A percentile compares a stretch with the other conserved stretches of the same genome.
These are phyloP conservation scores for Areca catechu DNA, from an alignment of 176 grass and related monocot species.

Conservation along the genomic window DNA sequence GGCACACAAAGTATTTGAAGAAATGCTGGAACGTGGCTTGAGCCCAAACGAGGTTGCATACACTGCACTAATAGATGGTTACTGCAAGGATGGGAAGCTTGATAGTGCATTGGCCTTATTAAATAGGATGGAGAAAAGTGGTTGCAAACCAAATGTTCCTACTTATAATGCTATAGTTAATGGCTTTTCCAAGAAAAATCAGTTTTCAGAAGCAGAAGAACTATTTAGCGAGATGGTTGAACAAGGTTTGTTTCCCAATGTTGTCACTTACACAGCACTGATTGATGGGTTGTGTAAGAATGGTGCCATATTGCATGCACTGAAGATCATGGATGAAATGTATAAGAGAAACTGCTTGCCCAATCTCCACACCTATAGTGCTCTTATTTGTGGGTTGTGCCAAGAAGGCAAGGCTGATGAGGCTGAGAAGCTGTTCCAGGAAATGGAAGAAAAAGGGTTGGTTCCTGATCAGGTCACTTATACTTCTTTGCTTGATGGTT, in stretches of 20 bases:
- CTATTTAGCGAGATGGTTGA: conserved; percentile 37
- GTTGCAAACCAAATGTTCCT: conserved; percentile 42
- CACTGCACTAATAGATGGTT: conserved; percentile 51
- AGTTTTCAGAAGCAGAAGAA: conserved; percentile 35
- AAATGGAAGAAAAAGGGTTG: conserved; percentile 35
- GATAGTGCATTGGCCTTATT: conserved; percentile 37
- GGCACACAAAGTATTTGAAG: conserved; percentile 25
- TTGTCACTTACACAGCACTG: conserved; percentile 55
- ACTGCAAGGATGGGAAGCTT: conserved; percentile 43
- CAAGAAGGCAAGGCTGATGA: conserved; percentile 41
- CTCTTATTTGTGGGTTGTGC: conserved; percentile 42
- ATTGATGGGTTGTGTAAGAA: conserved; percentile 62
- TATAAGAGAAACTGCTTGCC: conserved; percentile 24
- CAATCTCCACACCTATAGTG: conserved; percentile 55
- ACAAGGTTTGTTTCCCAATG: conserved; percentile 38
- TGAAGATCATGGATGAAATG: conserved; percentile 50
- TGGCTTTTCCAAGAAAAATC: conserved; percentile 41
- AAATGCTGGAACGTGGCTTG: conserved; percentile 32
- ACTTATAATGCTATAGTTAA: conserved; percentile 59
- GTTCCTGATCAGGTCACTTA: conserved; percentile 43
- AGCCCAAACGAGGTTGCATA: conserved; percentile 33
- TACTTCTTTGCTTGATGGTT: conserved; percentile 47
- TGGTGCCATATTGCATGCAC: conserved; percentile 31
- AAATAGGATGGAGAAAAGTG: conserved; percentile 41
- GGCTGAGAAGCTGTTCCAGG: conserved; percentile 41